A percentile compares a stretch with the other conserved stretches of the same genome.
phyloP scores from a whole-genome alignment of 202 grass and related monocot species.

The Schoenoplectus tabernaemontani region DNA sequence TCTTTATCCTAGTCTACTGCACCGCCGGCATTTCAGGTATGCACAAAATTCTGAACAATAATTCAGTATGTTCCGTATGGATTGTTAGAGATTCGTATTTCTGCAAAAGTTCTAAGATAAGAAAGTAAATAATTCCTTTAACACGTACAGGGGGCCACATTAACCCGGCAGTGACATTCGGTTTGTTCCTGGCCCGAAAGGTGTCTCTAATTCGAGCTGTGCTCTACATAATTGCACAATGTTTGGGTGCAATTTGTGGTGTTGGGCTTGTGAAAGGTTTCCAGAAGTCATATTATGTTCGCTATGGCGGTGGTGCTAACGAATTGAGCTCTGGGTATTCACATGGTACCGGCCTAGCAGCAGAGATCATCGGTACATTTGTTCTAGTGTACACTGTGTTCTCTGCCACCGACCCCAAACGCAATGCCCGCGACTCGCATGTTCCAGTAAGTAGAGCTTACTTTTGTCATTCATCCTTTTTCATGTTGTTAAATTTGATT shows the following conservation, averaged over 20 bases:
- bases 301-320: conserved; percentile 71
- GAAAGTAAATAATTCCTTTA: not conserved
- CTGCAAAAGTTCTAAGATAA: not conserved
- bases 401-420: conserved; percentile 79
- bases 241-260: conserved; percentile 66
- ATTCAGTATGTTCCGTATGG: no score
- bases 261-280: conserved; percentile 69
- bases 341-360: conserved; percentile 55
- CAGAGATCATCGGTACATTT: conserved; percentile 82
- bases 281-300: conserved; percentile 45
- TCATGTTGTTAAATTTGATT: not conserved
- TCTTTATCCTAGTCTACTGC: conserved; percentile 77
- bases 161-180: conserved; percentile 77
- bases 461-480: not conserved
- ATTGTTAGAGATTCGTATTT: no score
- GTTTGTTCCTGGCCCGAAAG: conserved; percentile 76
- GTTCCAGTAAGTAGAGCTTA: conserved; percentile 41
- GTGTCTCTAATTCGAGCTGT: conserved; percentile 54
- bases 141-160: conserved; percentile 48
- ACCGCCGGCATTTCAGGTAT: conserved; percentile 62
- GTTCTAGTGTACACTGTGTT: conserved; percentile 87
- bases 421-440: conserved; percentile 67
- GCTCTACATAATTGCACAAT: conserved; percentile 75
- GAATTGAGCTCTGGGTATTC: conserved; percentile 47
- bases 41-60: not conserved